These are phyloP conservation scores for Sporothrix euskadiensis DNA, from an alignment of 2,329 filamentous ascomycete species.

Conservation along the genomic window DNA sequence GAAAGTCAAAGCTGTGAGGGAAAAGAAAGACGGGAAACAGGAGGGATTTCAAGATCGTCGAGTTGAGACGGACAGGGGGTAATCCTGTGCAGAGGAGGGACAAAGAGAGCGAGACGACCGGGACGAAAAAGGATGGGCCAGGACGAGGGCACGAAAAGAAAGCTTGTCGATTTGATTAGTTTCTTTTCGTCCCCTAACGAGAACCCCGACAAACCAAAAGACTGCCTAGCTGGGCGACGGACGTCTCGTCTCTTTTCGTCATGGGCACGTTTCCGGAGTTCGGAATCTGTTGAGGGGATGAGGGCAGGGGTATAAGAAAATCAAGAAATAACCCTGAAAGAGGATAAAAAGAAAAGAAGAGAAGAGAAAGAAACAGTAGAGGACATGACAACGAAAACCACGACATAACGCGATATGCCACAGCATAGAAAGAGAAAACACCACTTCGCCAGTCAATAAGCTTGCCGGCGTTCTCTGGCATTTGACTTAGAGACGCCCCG, in stretches of 20 bases:
- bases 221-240: conserved; percentile 4
- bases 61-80: conserved; percentile 20
- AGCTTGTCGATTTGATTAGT: conserved; percentile 13
- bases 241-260: not conserved
- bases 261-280: conserved; percentile 10
- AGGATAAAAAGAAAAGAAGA: not conserved
- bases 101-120: conserved; percentile 4
- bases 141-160: not conserved
- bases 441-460: not conserved
- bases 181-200: not conserved
- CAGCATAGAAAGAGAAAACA: not conserved
- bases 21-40: not conserved
- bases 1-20: not conserved
- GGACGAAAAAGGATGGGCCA: conserved; percentile 5
- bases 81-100: not conserved
- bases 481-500: not conserved
- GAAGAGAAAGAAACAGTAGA: not conserved
- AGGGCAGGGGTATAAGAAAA: not conserved
- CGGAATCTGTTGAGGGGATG: not conserved
- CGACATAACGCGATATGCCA: not conserved
- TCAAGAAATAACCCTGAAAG: not conserved
- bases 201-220: not conserved
- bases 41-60: conserved; percentile 18
- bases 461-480: not conserved
- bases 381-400: not conserved